Evolutionary conservation across 2,329 filamentous ascomycete species (phyloP).

Genomic region (Fusarium compactum): DNA sequence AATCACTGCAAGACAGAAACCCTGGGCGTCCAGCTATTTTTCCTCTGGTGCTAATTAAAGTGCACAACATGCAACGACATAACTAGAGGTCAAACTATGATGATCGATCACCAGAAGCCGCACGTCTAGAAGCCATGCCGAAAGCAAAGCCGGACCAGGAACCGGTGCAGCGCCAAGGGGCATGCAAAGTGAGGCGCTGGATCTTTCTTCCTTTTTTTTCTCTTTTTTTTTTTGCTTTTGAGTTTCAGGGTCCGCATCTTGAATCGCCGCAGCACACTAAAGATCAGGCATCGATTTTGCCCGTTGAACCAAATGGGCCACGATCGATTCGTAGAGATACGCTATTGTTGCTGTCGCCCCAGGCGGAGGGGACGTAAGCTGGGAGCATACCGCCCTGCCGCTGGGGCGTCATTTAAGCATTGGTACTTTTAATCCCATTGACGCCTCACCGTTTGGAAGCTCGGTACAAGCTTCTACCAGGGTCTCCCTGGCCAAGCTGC

Average conservation of each 20-base stretch:
- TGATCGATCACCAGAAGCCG: neutral
- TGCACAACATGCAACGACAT: neutral
- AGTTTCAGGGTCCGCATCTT: conserved; percentile 14
- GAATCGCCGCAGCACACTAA: conserved; percentile 7
- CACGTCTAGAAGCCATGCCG: neutral
- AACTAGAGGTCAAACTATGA: neutral
- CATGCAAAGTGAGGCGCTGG: neutral
- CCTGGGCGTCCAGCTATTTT: conserved; percentile 3
- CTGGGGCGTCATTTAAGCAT: conserved; percentile 27
- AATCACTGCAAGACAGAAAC: conserved; percentile 29
- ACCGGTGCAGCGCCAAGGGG: conserved; percentile 4
- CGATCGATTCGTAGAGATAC: conserved; percentile 18
- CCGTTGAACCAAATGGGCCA: conserved; percentile 32
- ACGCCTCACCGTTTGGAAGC: conserved; percentile 39
- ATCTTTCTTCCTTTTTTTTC: conserved; percentile 8
- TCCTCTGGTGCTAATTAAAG: conserved; percentile 8
- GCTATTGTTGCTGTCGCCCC: conserved; percentile 13
- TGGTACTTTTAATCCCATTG: conserved; percentile 8
- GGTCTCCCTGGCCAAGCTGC: conserved; percentile 13
- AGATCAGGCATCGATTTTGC: conserved; percentile 12
- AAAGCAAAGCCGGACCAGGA: neutral
- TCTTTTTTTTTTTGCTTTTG: conserved; percentile 26
- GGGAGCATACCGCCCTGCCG: conserved; percentile 13
- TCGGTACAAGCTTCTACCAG: conserved; percentile 2
- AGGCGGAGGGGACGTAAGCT: conserved; percentile 7